These are phyloP conservation scores for Citrullus mucosospermus DNA, from an alignment of 306 rosid species.

Conservation along the genomic window DNA sequence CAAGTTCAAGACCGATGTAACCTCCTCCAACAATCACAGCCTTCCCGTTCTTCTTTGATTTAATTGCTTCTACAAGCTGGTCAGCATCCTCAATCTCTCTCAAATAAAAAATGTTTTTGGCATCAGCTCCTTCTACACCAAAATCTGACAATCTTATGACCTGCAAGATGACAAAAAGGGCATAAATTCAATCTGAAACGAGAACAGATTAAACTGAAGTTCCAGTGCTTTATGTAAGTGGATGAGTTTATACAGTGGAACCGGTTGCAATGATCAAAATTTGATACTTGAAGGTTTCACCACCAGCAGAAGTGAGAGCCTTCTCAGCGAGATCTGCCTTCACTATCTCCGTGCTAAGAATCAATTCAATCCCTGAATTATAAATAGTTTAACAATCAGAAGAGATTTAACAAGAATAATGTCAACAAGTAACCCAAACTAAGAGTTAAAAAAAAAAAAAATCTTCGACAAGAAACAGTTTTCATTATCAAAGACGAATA, in stretches of 20 bases:
- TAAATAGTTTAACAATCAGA: constrained; percentile 6
- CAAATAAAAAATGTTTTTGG: constrained; percentile 86
- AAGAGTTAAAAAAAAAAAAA: not conserved
- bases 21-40: constrained; percentile 98
- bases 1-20: constrained; percentile 86
- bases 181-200: not conserved
- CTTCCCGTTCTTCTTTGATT: constrained; percentile 66
- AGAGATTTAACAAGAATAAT: not conserved
- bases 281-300: constrained; percentile 59
- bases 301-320: constrained; percentile 48
- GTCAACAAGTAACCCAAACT: constrained; percentile 1
- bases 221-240: not conserved
- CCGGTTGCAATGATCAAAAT: constrained; percentile 81
- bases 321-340: constrained; percentile 68
- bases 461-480: not conserved
- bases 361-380: constrained; percentile 71
- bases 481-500: not conserved
- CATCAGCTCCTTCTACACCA: constrained; percentile 92
- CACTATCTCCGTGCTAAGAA: constrained; percentile 75
- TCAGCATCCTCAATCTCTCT: constrained; percentile 95
- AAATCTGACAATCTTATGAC: constrained; percentile 76
- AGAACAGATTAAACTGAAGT: constrained; percentile 1
- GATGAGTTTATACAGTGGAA: constrained; percentile 50
- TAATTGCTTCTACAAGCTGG: constrained; percentile 51
- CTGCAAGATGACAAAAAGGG: constrained; percentile 12